Percentiles rank a stretch among this genome's conserved stretches.
Evolutionary conservation across 495 filamentous ascomycete genomes (phyloP).

Genomic region (Penicillium riverlandense): DNA sequence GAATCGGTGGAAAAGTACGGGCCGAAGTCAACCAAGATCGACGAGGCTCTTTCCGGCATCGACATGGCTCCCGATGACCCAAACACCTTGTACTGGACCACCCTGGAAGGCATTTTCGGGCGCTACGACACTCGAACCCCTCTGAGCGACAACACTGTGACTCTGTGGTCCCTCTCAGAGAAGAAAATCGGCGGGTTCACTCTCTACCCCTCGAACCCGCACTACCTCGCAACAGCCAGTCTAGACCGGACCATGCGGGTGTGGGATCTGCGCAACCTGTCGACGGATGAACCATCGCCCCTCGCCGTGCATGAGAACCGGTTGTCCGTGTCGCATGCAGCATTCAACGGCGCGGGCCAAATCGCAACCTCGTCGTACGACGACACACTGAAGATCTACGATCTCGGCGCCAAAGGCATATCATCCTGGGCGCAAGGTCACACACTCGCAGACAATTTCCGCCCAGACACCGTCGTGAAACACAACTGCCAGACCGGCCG

Average conservation of each 20-base stretch:
- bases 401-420: conserved; percentile 55
- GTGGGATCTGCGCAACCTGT: conserved; percentile 87
- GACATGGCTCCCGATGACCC: conserved; percentile 66
- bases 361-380: conserved; percentile 92
- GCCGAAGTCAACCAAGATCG: conserved; percentile 56
- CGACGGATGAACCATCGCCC: conserved; percentile 51
- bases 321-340: conserved; percentile 83
- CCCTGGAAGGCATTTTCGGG: conserved; percentile 71
- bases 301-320: conserved; percentile 75
- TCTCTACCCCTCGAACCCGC: conserved; percentile 65
- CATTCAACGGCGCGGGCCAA: conserved; percentile 74
- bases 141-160: conserved; percentile 32
- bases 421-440: conserved; percentile 55
- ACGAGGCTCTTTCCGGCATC: conserved; percentile 73
- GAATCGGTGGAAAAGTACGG: conserved; percentile 73
- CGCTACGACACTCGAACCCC: conserved; percentile 67
- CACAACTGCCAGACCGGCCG: conserved; percentile 97
- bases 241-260: conserved; percentile 84
- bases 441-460: conserved; percentile 54
- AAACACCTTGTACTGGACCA: conserved; percentile 79
- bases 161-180: conserved; percentile 71
- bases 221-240: conserved; percentile 85
- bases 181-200: conserved; percentile 96
- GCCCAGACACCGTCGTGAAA: conserved; percentile 57
- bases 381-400: conserved; percentile 88